phyloP scores from a whole-genome alignment of 2,329 filamentous ascomycete species.

The Cladosporium sp. region DNA sequence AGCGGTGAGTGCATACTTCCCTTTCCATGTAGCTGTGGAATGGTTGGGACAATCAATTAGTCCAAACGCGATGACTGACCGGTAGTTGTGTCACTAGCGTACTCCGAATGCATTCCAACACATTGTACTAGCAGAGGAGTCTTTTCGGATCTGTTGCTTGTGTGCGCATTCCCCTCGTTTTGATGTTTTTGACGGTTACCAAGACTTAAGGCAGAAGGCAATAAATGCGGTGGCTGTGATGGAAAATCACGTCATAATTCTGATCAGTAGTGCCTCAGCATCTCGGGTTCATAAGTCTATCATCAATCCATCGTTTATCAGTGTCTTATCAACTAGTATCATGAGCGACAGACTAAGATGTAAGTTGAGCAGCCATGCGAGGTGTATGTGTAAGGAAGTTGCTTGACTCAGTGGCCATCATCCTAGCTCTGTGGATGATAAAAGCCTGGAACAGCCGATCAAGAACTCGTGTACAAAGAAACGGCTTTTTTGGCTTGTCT shows the following conservation, averaged over 20 bases:
- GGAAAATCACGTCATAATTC: not conserved
- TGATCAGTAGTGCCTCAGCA: not conserved
- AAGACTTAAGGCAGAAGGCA: not conserved
- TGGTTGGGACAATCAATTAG: not conserved
- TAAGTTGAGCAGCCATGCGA: too few species aligned
- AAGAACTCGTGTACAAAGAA: not conserved
- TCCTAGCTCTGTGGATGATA: not conserved
- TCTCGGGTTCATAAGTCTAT: not conserved
- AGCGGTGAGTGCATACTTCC: not conserved
- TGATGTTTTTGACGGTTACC: not conserved
- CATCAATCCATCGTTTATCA: not conserved
- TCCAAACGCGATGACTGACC: not conserved
- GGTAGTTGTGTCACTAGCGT: not conserved
- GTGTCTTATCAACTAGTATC: not conserved
- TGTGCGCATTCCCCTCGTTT: not conserved
- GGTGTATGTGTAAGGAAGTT: not conserved
- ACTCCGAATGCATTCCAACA: not conserved
- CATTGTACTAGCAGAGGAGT: not conserved
- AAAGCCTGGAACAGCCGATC: not conserved
- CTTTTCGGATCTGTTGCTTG: too few species aligned
- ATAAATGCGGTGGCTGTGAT: too few species aligned
- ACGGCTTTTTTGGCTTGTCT: not conserved
- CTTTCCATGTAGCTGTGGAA: not conserved
- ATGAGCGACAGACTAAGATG: not conserved
- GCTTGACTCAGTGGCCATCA: not conserved